These are phyloP conservation scores for Boletellus ananiceps DNA, from an alignment of 768 basidiomycete species.

Conservation along the genomic window DNA sequence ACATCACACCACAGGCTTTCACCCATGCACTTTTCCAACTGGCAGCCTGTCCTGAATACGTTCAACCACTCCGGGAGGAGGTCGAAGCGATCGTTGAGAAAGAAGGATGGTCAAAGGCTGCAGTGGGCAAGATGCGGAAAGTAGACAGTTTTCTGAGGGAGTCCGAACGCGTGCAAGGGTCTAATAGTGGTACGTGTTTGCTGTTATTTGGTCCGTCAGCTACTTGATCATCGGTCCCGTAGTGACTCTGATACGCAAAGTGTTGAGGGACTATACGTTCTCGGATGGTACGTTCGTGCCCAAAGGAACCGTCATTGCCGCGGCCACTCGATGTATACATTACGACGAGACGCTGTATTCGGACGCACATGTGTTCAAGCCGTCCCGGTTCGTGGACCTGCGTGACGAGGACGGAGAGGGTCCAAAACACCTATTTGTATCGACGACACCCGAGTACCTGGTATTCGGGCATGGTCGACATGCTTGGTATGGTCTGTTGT, in stretches of 20 bases:
- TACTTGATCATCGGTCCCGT: not conserved
- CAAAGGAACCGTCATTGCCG: slow-evolving; percentile 25
- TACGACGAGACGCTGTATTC: slow-evolving; percentile 23
- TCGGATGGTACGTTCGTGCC: slow-evolving; percentile 38
- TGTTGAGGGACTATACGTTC: slow-evolving; percentile 31
- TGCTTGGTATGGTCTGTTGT: slow-evolving; percentile 22
- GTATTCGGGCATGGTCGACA: slow-evolving; percentile 35
- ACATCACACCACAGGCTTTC: slow-evolving; percentile 21
- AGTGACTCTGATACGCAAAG: slow-evolving; percentile 32
- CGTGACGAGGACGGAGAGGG: slow-evolving; percentile 30
- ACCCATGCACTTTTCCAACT: slow-evolving; percentile 34
- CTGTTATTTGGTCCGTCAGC: not conserved
- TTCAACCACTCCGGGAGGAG: slow-evolving; percentile 35
- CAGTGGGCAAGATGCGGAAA: slow-evolving; percentile 29
- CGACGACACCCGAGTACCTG: slow-evolving; percentile 31
- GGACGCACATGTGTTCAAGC: slow-evolving; percentile 39
- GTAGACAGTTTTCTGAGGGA: slow-evolving; percentile 41
- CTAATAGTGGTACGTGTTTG: slow-evolving; percentile 19
- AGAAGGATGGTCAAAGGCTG: slow-evolving; percentile 27
- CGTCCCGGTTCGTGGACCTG: slow-evolving; percentile 44
- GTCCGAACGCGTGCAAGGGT: slow-evolving; percentile 29
- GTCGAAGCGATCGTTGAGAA: slow-evolving; percentile 26
- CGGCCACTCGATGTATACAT: slow-evolving; percentile 21
- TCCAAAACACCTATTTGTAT: slow-evolving; percentile 33
- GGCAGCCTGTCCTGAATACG: slow-evolving; percentile 32